These are phyloP conservation scores for Trebouxiophyceae sp. DNA, from an alignment of 163 green algal species.

Conservation along the genomic window DNA sequence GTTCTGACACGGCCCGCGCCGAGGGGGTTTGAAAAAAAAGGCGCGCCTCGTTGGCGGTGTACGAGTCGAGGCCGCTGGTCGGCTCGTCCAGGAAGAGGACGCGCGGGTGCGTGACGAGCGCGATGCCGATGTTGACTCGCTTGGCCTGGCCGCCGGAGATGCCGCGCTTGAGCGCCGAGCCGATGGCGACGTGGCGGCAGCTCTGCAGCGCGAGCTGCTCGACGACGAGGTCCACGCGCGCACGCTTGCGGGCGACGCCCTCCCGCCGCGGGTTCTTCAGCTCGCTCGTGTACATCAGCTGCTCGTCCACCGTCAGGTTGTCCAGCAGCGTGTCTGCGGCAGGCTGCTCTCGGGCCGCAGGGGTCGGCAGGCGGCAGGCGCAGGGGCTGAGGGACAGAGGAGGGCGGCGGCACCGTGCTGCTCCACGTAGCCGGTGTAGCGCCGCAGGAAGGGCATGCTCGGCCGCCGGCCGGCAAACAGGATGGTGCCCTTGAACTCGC, in stretches of 20 bases:
- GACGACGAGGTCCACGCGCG: conserved; percentile 49
- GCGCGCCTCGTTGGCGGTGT: conserved; percentile 47
- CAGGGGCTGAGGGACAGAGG: no score
- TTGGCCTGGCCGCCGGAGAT: conserved; percentile 35
- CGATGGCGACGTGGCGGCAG: conserved; percentile 59
- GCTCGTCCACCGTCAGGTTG: conserved; percentile 62
- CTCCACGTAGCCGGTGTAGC: conserved; percentile 60
- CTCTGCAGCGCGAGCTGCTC: conserved; percentile 48
- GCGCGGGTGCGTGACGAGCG: conserved; percentile 53
- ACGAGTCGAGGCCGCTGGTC: conserved; percentile 68
- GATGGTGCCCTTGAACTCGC: conserved; percentile 32
- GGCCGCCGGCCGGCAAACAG: conserved; percentile 51
- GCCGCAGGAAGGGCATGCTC: conserved; percentile 49
- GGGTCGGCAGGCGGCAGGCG: no score
- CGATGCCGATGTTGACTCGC: conserved; percentile 52
- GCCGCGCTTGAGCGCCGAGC: conserved; percentile 39
- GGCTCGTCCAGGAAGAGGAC: conserved; percentile 75
- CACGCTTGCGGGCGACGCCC: conserved; percentile 34
- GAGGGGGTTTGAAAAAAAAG: not conserved
- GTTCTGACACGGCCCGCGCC: not conserved
- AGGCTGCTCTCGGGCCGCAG: not conserved
- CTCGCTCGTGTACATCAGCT: conserved; percentile 80
- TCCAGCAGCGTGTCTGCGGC: conserved; percentile 17
- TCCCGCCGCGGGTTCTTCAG: conserved; percentile 60
- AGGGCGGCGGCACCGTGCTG: conserved; percentile 22